Evolutionary conservation across 2,329 filamentous ascomycete genomes (phyloP), one percentile per base, ranked within the genome.

Genomic region (Alternaria ventricosa): DNA sequence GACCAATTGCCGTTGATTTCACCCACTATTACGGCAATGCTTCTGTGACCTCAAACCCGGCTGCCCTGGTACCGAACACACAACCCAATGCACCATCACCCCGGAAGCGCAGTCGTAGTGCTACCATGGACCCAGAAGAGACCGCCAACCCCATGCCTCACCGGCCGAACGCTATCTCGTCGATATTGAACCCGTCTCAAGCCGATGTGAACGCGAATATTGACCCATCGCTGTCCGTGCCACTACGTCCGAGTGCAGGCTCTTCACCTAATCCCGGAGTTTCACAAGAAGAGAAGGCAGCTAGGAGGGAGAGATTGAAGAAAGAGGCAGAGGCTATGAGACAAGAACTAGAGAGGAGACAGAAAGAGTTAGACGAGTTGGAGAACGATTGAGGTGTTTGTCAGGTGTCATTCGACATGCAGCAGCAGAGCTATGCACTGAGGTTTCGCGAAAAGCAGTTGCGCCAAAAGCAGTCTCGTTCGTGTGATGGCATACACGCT

Each of bases 41-140:
- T 23, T 61, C 69, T 5, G 50, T 67, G 5, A 70, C 71, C 25
- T 70, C 69, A 8, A 64, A 71, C 27, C 61, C 65, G 20, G 57
- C 62, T 9, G 28, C 6, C 55, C 73, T 53, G 46, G 65, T 22
- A 66, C 69, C 18, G 57, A 67, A 3, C 63, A 60, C 51, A 33
- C 72, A 68, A 30, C 64, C 65, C 41, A 64, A 62, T 41, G 74
- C 67, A 12, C 73, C 69, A 25, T 76, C 69, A 9, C 75, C 77
- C 10, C 68, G 77, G 13, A 80, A 80, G 69, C 76, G 78, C 11
- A 79, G 77, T 55, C 67, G 77, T n/a, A 79, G 76, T 43, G 75
- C 75, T 27, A 75, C 73, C 18, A 61, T 76, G 36, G 76, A 80
- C 30, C 55, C 66, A 0, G 75, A 75, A 11, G 75, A 75, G n/a